Base-by-base conservation (phyloP, 164 flowering plant species). In the Santalum album region DNA sequence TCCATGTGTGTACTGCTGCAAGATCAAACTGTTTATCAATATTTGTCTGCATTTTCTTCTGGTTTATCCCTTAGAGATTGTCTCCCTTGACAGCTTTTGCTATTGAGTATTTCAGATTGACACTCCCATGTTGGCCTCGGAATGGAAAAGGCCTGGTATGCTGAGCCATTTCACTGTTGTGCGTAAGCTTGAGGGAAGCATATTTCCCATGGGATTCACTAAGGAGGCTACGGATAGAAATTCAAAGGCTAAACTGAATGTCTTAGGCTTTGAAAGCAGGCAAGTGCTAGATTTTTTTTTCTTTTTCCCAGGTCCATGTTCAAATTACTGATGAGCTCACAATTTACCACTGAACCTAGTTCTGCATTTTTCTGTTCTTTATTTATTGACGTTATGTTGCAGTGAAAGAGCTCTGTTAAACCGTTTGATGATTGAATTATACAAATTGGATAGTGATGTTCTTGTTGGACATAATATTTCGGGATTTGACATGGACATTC, bases 391-490 rank as follows among this genome's bases (percentile, higher is more conserved):
- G 32, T 59, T 56, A 0, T 55, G 10, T 53, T 64, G 69, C 94
- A 94, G 99, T 77, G 99, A 94, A 74, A 78, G 97, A 62, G 99
- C 99, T 38, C 71, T 94, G 69, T 57, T 94, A 50, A 84, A 79
- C 54, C 81, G 96, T 35, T 59, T 94, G 66, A 81, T 90, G 86
- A 67, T 71, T 62, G 92, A 84, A 71, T 57, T 94, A 48, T 67
- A 78, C 84, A 87, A 86, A 65, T 67, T 90, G 69, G 97, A 90
- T 53, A 75, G 82, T 67, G 97, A 90, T 74, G 78, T 94, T 67
- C 84, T 90, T 57, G 94, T 90, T 69, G 97, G 99, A 23, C 97
- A 90, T 72, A 90, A 90, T 62, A 86, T 94, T 49, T 94, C 99
- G 56, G 97, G 97, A 55, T 94, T 90, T 76, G 99, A 94, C 66